Conservation (phyloP, 805 yeast genomes). For the Huiozyma naganishii region DNA sequence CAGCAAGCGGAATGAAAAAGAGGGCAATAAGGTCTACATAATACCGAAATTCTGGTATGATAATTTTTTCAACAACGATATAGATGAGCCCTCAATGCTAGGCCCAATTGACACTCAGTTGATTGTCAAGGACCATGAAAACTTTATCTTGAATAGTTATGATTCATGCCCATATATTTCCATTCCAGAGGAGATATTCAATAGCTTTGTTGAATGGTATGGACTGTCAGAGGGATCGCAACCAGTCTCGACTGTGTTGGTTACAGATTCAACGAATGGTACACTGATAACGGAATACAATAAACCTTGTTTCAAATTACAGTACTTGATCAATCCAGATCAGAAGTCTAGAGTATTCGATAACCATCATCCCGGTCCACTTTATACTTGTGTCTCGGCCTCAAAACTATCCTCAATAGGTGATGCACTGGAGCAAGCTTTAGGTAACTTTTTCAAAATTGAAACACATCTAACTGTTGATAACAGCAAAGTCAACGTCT, state of each 20-base stretch:
- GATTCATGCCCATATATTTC: constrained; percentile 22
- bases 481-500: constrained; percentile 12
- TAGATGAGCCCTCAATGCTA: constrained; percentile 22
- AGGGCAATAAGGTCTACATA: constrained; percentile 40
- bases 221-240: constrained; percentile 34
- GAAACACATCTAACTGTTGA: constrained; percentile 13
- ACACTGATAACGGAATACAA: constrained; percentile 28
- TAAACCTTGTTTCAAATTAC: constrained; percentile 29
- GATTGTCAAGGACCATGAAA: constrained; percentile 37
- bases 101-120: constrained; percentile 39
- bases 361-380: not conserved
- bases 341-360: constrained; percentile 3
- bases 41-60: constrained; percentile 39
- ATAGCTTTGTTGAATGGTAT: constrained; percentile 41
- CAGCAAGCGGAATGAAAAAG: constrained; percentile 17
- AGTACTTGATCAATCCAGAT: constrained; percentile 21
- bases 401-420: constrained; percentile 27
- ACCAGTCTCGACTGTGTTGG: constrained; percentile 30
- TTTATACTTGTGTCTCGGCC: not conserved
- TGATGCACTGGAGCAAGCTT: constrained; percentile 16
- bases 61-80: constrained; percentile 28
- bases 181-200: constrained; percentile 37
- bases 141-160: constrained; percentile 29
- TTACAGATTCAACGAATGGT: constrained; percentile 19
- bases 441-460: constrained; percentile 13